Evolutionary conservation across 2,329 filamentous ascomycete species (phyloP).

Genomic region (Aspergillus viridinutans): DNA sequence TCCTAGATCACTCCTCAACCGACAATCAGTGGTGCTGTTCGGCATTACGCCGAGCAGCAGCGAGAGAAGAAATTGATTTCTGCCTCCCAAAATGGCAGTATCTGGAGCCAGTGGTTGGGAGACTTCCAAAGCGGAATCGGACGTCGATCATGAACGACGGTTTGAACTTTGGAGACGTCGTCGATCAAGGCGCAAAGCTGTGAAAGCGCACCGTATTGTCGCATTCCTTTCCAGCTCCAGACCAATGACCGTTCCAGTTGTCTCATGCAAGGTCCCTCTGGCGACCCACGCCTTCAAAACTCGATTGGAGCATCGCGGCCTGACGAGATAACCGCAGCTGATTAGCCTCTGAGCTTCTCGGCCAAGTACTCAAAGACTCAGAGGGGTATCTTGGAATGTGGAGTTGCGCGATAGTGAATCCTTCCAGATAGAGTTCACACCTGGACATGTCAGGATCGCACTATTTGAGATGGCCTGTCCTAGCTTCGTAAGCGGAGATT

Average conservation of each 20-base stretch:
- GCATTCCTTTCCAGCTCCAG: background rate
- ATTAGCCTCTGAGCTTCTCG: background rate
- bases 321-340: background rate
- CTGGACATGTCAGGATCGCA: background rate
- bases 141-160: background rate
- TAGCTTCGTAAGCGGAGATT: background rate
- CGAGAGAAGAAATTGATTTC: too few relatives aligned
- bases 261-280: background rate
- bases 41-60: too few relatives aligned
- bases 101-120: background rate
- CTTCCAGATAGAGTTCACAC: constrained; percentile 4
- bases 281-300: background rate
- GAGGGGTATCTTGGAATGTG: background rate
- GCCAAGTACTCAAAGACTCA: background rate
- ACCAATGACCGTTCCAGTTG: background rate
- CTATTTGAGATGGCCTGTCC: background rate
- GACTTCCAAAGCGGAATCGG: background rate
- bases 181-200: background rate
- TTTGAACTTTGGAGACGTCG: background rate
- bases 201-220: background rate
- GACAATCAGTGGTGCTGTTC: background rate
- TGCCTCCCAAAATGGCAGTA: background rate
- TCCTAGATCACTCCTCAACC: background rate
- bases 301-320: background rate
- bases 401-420: constrained; percentile 1